These are phyloP conservation scores for Penicillium sp. DNA, from an alignment of 2,329 filamentous ascomycete genomes.

Conservation along the genomic window DNA sequence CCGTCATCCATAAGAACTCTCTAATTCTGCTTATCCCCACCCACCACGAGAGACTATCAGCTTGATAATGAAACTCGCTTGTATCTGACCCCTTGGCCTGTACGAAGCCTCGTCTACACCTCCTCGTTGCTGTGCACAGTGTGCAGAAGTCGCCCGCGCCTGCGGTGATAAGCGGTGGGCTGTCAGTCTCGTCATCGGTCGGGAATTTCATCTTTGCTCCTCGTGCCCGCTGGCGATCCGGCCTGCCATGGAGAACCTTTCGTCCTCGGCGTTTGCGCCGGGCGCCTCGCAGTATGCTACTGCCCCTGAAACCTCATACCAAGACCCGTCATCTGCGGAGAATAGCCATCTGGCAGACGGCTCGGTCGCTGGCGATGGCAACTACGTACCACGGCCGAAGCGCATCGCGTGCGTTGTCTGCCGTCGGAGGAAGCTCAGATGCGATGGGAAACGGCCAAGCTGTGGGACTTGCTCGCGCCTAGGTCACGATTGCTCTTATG, in stretches of 20 bases:
- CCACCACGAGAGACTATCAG: neutral
- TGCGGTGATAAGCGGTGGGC: conserved; percentile 13
- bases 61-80: conserved; percentile 11
- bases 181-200: conserved; percentile 14
- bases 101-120: conserved; percentile 1
- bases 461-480: conserved; percentile 88
- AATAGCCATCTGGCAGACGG: conserved; percentile 34
- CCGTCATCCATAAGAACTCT: conserved; percentile 19
- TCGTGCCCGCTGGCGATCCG: conserved; percentile 4
- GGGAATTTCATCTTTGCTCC: conserved; percentile 13
- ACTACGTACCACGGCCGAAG: conserved; percentile 78
- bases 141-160: conserved; percentile 1
- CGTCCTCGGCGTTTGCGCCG: conserved; percentile 19
- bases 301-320: conserved; percentile 17
- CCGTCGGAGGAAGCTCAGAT: conserved; percentile 86
- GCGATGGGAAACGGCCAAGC: conserved; percentile 79
- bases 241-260: conserved; percentile 22
- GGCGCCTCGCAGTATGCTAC: conserved; percentile 32
- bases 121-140: neutral
- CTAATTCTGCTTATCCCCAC: conserved; percentile 12
- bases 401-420: conserved; percentile 94
- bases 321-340: conserved; percentile 22
- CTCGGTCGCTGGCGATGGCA: conserved; percentile 47
- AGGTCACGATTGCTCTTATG: conserved; percentile 84
- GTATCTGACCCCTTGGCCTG: conserved; percentile 5